Conservation (phyloP, 2,329 filamentous ascomycete genomes). For the Scolecobasidium constrictum region DNA sequence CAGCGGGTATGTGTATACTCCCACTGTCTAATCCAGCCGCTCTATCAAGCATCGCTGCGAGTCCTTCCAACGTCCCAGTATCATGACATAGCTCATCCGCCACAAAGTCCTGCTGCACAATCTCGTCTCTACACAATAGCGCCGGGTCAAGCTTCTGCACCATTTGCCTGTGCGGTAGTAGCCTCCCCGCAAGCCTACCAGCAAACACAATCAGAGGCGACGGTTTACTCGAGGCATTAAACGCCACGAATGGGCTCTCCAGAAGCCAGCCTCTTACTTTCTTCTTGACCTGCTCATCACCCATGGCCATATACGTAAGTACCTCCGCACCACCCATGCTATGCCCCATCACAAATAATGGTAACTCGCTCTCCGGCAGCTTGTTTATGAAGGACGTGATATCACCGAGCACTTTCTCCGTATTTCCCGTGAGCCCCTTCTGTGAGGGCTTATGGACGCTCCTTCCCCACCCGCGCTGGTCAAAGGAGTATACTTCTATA, state of each 20-base stretch:
- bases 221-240: conserved; percentile 56
- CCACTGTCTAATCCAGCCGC: conserved; percentile 50
- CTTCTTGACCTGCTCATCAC: conserved; percentile 40
- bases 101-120: conserved; percentile 47
- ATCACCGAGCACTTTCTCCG: conserved; percentile 61
- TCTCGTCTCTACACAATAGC: conserved; percentile 57
- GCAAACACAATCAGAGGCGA: conserved; percentile 49
- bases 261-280: conserved; percentile 63
- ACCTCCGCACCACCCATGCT: conserved; percentile 82
- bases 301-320: conserved; percentile 45
- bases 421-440: conserved; percentile 64
- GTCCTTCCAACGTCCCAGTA: conserved; percentile 73
- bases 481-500: conserved; percentile 67
- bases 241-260: conserved; percentile 68
- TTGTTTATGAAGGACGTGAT: conserved; percentile 63
- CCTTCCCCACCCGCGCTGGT: conserved; percentile 83
- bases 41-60: conserved; percentile 68
- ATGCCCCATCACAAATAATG: conserved; percentile 79
- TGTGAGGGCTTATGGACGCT: conserved; percentile 52
- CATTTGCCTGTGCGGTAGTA: conserved; percentile 60
- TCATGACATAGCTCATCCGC: conserved; percentile 67
- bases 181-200: conserved; percentile 55
- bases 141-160: conserved; percentile 52
- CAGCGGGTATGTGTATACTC: conserved; percentile 32
- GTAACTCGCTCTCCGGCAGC: conserved; percentile 44